Base-by-base conservation (phyloP, 352 stramenopile species). In the Aphanomyces euteiches region DNA sequence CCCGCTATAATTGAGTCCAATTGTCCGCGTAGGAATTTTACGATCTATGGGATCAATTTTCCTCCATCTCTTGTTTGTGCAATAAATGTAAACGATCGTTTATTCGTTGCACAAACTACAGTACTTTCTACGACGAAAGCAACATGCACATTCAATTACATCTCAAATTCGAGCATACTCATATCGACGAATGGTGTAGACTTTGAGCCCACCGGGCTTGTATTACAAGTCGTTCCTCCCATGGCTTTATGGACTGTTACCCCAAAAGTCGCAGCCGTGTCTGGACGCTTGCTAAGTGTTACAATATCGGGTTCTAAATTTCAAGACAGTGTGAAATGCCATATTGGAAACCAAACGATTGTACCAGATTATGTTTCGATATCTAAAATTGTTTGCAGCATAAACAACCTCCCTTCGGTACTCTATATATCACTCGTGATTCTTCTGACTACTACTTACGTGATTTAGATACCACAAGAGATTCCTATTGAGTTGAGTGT, bases 401-500 rank as follows among this genome's bases (percentile, higher is more conserved):
- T 66, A 50, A 2, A 28, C 28, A 28, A 28, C 28, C 28, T 28
- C 28, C 28, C 28, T 28, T 28, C 28, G 28, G 28, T 28, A 28
- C 28, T 28, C 28, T 28, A 28, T 28, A 28, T 28, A 28, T 28
- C 28, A 28, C 28, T 28, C 28, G 28, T 28, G 28, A 0, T 28
- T 28, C 28, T 28, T 28, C 28, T 28, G 28, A 28, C 28, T 28
- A 28, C 28, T 28, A 28, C 28, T 28, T 28, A 66, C 56, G 59
- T 34, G 7, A 40, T 68, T 2, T 72, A 39, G 54, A 28, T 19
- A 41, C 64, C 15, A 54, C 38, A 36, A 47, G 12, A 10, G 39
- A 50, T 4, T 7, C 43, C 54, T 7, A 7, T 47, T 34, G 34
- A 37, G 5, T 38, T 72, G 1, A 83, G 78, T 19, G 75, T 84